Evolutionary conservation across 225 moss, liverwort and hornwort genomes (phyloP).

Genomic region (Bryoerythrophyllum caledonicum): DNA sequence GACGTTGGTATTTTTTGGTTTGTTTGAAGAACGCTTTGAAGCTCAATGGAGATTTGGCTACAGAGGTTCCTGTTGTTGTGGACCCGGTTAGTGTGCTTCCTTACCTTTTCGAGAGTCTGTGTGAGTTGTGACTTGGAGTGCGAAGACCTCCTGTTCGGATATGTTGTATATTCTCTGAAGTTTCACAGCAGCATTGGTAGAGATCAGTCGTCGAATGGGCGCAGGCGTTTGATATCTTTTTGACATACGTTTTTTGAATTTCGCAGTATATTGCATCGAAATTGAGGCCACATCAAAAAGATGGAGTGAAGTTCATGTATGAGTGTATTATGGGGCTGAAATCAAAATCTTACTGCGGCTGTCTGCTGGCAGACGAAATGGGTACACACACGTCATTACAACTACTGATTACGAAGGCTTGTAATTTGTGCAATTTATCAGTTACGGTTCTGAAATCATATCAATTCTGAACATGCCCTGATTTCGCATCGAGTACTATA

Average conservation of each 20-base stretch:
- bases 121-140: constrained; percentile 7
- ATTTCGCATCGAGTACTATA: not conserved
- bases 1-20: constrained; percentile 12
- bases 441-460: constrained; percentile 7
- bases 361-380: constrained; percentile 95
- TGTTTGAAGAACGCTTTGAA: constrained; percentile 46
- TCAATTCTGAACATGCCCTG: not conserved
- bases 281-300: constrained; percentile 79
- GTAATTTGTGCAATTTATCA: not conserved
- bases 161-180: not conserved
- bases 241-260: not conserved
- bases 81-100: constrained; percentile 58
- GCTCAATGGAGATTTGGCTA: constrained; percentile 37
- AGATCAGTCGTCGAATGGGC: not conserved
- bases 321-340: constrained; percentile 82
- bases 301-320: constrained; percentile 86
- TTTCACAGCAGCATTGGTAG: not conserved
- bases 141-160: constrained; percentile 10
- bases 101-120: constrained; percentile 2
- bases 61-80: constrained; percentile 53
- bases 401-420: not conserved
- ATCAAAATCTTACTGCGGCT: constrained; percentile 63
- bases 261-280: constrained; percentile 69
- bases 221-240: not conserved
- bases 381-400: constrained; percentile 44